Conservation (phyloP, 225 moss, liverwort and hornwort genomes). For the Neckera pumila region DNA sequence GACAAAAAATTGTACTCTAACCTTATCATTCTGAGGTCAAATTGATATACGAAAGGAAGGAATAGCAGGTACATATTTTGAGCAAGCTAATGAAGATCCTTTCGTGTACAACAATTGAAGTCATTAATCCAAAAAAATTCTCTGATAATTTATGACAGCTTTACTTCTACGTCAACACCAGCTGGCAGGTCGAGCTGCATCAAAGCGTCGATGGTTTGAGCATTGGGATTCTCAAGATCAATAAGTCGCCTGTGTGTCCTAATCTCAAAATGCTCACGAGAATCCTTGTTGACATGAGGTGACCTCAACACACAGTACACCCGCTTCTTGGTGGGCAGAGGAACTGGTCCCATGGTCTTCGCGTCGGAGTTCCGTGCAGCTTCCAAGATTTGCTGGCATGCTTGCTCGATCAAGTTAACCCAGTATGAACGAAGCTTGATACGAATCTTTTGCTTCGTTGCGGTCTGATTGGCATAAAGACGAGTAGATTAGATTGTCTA, state of each 20-base stretch:
- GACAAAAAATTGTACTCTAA: background rate
- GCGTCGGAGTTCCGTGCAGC: conserved; percentile 77
- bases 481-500: background rate
- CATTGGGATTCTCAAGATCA: conserved; percentile 89
- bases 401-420: conserved; percentile 77
- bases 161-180: conserved; percentile 39
- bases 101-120: background rate
- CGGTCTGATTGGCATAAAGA: conserved; percentile 15
- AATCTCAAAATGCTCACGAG: conserved; percentile 49
- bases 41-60: background rate
- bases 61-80: background rate
- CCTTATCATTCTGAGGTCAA: background rate
- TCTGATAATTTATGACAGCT: conserved; percentile 8
- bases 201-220: conserved; percentile 89
- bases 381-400: conserved; percentile 89
- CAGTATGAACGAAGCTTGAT: conserved; percentile 92
- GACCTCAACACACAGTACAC: conserved; percentile 80
- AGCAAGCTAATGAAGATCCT: background rate
- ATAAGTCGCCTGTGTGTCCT: conserved; percentile 88
- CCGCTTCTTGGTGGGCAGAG: conserved; percentile 83
- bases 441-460: conserved; percentile 83
- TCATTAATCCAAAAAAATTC: conserved; percentile 3
- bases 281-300: conserved; percentile 91
- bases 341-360: conserved; percentile 91
- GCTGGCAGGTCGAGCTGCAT: conserved; percentile 97